Conservation (phyloP, 2,329 filamentous ascomycete genomes). For the Phyllosticta ampelicida region DNA sequence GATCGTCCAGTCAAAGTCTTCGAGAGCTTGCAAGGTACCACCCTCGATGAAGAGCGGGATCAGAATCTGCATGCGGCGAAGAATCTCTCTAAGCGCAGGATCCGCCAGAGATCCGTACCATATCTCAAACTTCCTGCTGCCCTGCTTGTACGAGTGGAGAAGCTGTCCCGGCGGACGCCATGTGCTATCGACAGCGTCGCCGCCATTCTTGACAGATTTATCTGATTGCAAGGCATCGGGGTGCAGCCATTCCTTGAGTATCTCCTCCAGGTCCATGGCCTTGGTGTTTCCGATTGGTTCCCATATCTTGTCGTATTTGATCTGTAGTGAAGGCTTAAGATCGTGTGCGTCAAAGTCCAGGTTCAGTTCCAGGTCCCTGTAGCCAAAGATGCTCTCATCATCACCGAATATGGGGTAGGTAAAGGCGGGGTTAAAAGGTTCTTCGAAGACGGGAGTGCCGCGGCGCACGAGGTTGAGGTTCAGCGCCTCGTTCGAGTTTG, state of each 20-base stretch:
- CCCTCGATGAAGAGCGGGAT: slow-evolving; percentile 87
- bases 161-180: slow-evolving; percentile 68
- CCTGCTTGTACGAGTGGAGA: slow-evolving; percentile 51
- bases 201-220: neutral
- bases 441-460: slow-evolving; percentile 35
- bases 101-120: slow-evolving; percentile 72
- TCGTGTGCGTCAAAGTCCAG: slow-evolving; percentile 62
- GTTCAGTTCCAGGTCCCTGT: slow-evolving; percentile 67
- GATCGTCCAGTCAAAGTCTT: slow-evolving; percentile 58
- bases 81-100: slow-evolving; percentile 54
- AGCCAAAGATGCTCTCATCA: slow-evolving; percentile 85
- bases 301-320: slow-evolving; percentile 63
- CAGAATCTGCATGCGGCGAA: slow-evolving; percentile 73
- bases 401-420: slow-evolving; percentile 91
- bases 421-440: slow-evolving; percentile 71
- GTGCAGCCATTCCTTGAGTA: slow-evolving; percentile 54
- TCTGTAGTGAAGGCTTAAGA: slow-evolving; percentile 64
- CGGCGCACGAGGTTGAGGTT: slow-evolving; percentile 27
- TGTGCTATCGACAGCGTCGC: slow-evolving; percentile 33
- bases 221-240: slow-evolving; percentile 39
- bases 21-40: slow-evolving; percentile 63
- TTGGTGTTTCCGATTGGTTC: slow-evolving; percentile 55
- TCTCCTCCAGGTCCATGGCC: slow-evolving; percentile 56
- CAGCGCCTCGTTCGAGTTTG: slow-evolving; percentile 27
- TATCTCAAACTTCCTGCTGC: slow-evolving; percentile 63